Evolutionary conservation across 225 moss, liverwort and hornwort genomes (phyloP), one percentile per base, ranked within the genome.

Genomic region (Bryum argenteum): DNA sequence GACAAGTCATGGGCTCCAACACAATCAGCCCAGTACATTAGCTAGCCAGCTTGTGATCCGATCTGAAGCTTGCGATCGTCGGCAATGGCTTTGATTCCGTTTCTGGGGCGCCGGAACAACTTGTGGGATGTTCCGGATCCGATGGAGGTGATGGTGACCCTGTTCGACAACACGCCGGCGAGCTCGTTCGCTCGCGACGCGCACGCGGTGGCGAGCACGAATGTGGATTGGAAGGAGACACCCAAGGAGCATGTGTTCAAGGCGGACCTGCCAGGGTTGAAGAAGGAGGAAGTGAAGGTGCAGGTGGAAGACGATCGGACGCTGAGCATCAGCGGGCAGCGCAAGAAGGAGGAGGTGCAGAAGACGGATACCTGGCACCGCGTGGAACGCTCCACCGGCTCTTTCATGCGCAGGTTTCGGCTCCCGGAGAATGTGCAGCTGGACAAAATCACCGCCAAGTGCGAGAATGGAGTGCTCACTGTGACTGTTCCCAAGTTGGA

Each of bases 351-450:
- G 45, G 67, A 73, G 38, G 62, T 77, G 48, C 47, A 77, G 47
- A 47, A 73, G 55, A 63, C 59, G 21, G 67, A 81, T 5, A 73
- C 33, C 0, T 73, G 73, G 73, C 73, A 57, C 9, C 47, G 73
- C 33, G 55, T 65, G 55, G 73, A 73, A 11, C 64, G 75, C 1
- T 66, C 22, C 39, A 50, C 6, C 20, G 57, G 75, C 1, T 43
- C 11, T 2, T 81, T 76, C 33, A 33, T 33, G 33, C 33, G 5
- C 33, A 33, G 7, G 61, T 73, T 79, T 52, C 26, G 52, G 60
- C 78, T 73, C 11, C 78, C 78, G 17, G 66, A 79, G 59, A 62
- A 73, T 6, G 77, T 47, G 4, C 55, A 67, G 2, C 9, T 71
- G 60, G 77, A 73, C 11, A 12, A 9, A 18, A 40, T 81, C 11